Base-by-base conservation (phyloP, 148 eudicot species). In the Vaccinium corymbosum region DNA sequence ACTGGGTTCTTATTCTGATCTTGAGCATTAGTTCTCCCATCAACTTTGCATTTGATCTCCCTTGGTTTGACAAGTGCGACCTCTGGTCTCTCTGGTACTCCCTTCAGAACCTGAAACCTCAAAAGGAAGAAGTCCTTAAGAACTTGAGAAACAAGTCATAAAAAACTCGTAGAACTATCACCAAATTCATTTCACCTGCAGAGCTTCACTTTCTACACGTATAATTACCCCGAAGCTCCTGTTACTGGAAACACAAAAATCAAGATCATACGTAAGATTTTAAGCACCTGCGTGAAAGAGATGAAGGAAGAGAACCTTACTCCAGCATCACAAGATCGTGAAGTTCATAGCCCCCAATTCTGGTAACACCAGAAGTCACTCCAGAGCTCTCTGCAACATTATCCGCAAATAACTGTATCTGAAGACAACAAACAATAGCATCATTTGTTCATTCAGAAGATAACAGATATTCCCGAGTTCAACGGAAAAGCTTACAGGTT, bases 341-440 rank as follows among this genome's bases (percentile, higher is more conserved):
- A 83, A 97, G 95, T 90, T 97, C 99, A 81, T 92, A 97, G 82
- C 93, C 97, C 84, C 99, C 99, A 75, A 93, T 93, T 86, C 90
- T 88, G 29, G 99, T 97, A 71, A 94, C 86, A 61, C 98, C 99
- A 66, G 99, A 90, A 6, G 98, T 95, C 80, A 97, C 99, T 86
- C 95, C 99, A 52, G 99, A 97, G 88, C 98, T 94, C 88, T 97
- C 97, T 56, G 93, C 99, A 85, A 96, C 95, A 91, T 94, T 92
- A 84, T 96, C 99, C 64, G 98, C 94, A 89, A 94, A 92, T 9
- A 96, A 97, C 61, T 97, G 95, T n/a, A 95, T 81, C 98, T 95
- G 91, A 64, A 64, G 14, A 79, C 27, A 55, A 38, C 55, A 80
- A 15, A 48, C 38, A 66, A 6, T 81, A 35, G 49, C 32, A 49